These are phyloP conservation scores for Orbilia brochopaga DNA, from an alignment of 2,329 filamentous ascomycete species.

Conservation along the genomic window DNA sequence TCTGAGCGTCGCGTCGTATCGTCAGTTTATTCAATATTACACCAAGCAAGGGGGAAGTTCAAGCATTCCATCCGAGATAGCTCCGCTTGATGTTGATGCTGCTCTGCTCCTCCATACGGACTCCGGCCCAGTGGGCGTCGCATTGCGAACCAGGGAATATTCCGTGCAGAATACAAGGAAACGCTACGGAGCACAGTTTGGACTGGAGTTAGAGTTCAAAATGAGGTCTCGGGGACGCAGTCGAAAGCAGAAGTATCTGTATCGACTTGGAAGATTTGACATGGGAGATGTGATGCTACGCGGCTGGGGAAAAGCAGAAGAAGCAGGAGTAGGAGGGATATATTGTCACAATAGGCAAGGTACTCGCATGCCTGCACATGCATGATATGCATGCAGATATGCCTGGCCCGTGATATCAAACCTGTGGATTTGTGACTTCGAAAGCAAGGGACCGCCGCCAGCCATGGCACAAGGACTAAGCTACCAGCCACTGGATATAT, in stretches of 20 bases:
- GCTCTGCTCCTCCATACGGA: background rate
- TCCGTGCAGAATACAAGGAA: background rate
- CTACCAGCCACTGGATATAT: conserved; percentile 1
- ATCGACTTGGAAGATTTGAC: too few species aligned
- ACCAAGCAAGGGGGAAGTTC: background rate
- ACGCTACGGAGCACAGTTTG: background rate
- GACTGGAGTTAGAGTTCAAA: background rate
- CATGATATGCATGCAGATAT: conserved; percentile 4
- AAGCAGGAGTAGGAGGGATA: too few species aligned
- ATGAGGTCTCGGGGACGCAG: too few species aligned
- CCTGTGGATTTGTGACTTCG: conserved; percentile 1
- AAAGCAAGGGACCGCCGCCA: background rate
- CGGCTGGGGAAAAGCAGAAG: background rate
- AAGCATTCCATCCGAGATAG: background rate
- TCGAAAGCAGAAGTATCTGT: too few species aligned
- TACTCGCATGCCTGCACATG: background rate
- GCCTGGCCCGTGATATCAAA: conserved; percentile 2
- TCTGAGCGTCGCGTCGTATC: conserved; percentile 2
- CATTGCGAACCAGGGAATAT: conserved; percentile 3
- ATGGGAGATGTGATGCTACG: background rate
- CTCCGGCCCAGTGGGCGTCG: background rate
- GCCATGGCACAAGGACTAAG: background rate
- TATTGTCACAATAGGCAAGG: background rate
- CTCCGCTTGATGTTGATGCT: background rate
- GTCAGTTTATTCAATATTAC: background rate